Evolutionary conservation across 257 asterid species (phyloP).

Genomic region (Galeopsis tetrahit): DNA sequence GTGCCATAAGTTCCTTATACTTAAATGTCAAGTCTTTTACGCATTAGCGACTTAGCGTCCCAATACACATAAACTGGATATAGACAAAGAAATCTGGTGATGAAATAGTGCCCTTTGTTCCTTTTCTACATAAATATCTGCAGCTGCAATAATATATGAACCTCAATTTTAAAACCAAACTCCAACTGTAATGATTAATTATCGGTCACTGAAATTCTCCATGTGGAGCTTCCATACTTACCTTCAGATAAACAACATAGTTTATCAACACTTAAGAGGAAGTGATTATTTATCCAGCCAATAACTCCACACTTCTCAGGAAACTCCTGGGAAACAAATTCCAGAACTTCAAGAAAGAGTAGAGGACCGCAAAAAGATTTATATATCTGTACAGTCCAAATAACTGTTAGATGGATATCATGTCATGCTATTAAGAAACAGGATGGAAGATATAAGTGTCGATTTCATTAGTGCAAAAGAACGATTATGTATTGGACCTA

Average conservation of each 20-base stretch:
- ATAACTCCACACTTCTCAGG: slow-evolving; percentile 11
- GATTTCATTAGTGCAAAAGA: background rate
- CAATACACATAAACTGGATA: slow-evolving; percentile 37
- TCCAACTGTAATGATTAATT: background rate
- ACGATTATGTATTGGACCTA: background rate
- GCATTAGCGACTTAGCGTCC: slow-evolving; percentile 26
- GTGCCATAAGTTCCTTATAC: slow-evolving; percentile 60
- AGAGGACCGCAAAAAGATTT: slow-evolving; percentile 14
- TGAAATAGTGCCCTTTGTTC: slow-evolving; percentile 36
- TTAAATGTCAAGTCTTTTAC: slow-evolving; percentile 35
- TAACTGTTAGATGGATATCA: slow-evolving; percentile 23
- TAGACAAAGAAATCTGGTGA: slow-evolving; percentile 32
- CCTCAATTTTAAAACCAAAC: slow-evolving; percentile 18
- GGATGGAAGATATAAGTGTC: background rate
- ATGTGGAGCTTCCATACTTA: slow-evolving; percentile 24
- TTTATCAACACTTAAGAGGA: slow-evolving; percentile 18
- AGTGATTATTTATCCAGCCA: slow-evolving; percentile 28
- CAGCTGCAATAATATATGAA: slow-evolving; percentile 37
- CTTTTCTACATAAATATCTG: slow-evolving; percentile 28
- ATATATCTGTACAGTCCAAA: slow-evolving; percentile 22
- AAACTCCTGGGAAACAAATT: background rate
- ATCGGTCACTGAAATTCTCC: slow-evolving; percentile 10
- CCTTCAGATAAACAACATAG: slow-evolving; percentile 13
- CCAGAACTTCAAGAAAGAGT: slow-evolving; percentile 24
- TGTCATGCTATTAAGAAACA: slow-evolving; percentile 11